These are phyloP conservation scores for Leptographium galeiforme DNA, from an alignment of 2,329 filamentous ascomycete genomes.

Conservation along the genomic window DNA sequence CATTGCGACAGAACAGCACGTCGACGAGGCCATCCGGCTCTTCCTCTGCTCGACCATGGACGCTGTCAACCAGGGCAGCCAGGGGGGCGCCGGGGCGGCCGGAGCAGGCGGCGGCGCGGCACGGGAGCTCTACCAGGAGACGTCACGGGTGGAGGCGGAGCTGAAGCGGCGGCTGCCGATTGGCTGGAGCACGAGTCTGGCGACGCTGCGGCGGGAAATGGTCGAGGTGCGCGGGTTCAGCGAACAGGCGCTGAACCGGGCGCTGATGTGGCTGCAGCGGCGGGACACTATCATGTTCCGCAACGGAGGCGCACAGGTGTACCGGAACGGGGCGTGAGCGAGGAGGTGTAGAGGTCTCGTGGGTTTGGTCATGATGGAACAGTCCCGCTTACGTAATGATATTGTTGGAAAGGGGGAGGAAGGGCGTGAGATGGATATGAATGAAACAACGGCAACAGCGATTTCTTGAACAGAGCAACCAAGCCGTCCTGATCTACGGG, in stretches of 20 bases:
- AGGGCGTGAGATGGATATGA: background rate
- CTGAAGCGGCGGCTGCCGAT: constrained; percentile 78
- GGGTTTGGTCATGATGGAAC: background rate
- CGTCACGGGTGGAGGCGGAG: constrained; percentile 75
- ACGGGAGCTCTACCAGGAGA: constrained; percentile 84
- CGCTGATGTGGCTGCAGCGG: constrained; percentile 73
- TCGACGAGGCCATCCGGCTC: constrained; percentile 91
- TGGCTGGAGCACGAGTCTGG: constrained; percentile 86
- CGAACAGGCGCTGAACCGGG: constrained; percentile 73
- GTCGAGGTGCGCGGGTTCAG: constrained; percentile 83
- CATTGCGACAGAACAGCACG: constrained; percentile 78
- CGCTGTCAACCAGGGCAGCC: constrained; percentile 76
- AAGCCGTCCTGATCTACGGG: background rate
- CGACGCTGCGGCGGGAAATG: constrained; percentile 77
- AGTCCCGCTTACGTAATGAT: background rate
- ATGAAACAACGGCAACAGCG: background rate
- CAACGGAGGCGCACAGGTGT: constrained; percentile 62
- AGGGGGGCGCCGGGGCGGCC: constrained; percentile 4
- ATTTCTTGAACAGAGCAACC: background rate
- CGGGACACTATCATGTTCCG: constrained; percentile 76
- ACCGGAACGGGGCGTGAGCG: constrained; percentile 51
- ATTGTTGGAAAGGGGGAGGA: background rate
- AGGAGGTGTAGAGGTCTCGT: background rate
- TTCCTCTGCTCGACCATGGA: constrained; percentile 98
- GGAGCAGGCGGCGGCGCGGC: constrained; percentile 49